Percentiles rank a stretch among this genome's conserved stretches.
These are phyloP conservation scores for Podaxis sp. DNA, from an alignment of 768 basidiomycete species.

Conservation along the genomic window DNA sequence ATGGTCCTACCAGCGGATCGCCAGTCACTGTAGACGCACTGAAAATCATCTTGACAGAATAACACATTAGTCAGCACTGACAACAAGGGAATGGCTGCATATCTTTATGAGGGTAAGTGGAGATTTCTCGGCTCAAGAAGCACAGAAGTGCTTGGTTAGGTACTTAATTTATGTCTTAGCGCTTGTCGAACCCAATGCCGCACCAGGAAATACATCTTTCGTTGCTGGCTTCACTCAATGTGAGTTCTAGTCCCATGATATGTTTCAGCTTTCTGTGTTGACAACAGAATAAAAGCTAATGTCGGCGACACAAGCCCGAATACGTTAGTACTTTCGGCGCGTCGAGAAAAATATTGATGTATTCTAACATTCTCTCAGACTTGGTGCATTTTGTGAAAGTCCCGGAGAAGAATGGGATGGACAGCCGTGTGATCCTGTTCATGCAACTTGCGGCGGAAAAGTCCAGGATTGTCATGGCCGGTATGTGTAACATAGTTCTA, in stretches of 20 bases:
- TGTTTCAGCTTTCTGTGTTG: slow-evolving; percentile 7
- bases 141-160: neutral
- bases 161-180: slow-evolving; percentile 32
- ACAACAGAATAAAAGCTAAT: slow-evolving; percentile 44
- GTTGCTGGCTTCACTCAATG: slow-evolving; percentile 76
- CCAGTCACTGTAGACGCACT: neutral
- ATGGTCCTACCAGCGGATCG: slow-evolving; percentile 6
- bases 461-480: slow-evolving; percentile 68
- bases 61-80: slow-evolving; percentile 78
- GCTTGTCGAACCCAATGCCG: slow-evolving; percentile 53
- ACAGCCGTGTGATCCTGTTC: slow-evolving; percentile 60
- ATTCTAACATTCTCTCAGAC: slow-evolving; percentile 25
- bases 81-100: slow-evolving; percentile 86
- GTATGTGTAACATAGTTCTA: slow-evolving; percentile 26
- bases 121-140: neutral
- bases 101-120: slow-evolving; percentile 63
- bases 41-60: slow-evolving; percentile 41
- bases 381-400: slow-evolving; percentile 75
- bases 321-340: slow-evolving; percentile 45
- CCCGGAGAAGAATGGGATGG: slow-evolving; percentile 69
- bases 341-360: neutral
- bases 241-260: slow-evolving; percentile 25
- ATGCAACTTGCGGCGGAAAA: slow-evolving; percentile 72
- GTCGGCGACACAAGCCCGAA: slow-evolving; percentile 80
- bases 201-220: slow-evolving; percentile 69